Conservation (phyloP, 2,329 filamentous ascomycete genomes). For the Curvularia spicifera region DNA sequence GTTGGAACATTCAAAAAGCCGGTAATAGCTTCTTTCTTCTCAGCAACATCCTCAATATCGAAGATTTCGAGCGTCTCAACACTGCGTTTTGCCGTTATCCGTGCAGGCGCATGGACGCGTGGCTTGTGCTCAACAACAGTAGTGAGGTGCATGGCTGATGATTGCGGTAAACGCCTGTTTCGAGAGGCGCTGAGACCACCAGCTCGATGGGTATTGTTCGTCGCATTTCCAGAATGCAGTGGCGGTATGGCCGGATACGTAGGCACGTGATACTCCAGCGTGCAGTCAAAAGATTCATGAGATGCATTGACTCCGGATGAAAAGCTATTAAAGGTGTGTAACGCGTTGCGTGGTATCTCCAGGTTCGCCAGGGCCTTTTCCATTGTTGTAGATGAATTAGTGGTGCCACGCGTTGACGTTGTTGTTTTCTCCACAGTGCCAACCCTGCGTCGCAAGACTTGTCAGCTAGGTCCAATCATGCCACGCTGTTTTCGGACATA, state of each 20-base stretch:
- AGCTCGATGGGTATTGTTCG: not conserved
- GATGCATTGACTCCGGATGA: not conserved
- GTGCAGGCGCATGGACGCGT: constrained; percentile 1
- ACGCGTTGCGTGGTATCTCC: not conserved
- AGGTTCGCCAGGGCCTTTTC: not conserved
- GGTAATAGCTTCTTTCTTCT: not conserved
- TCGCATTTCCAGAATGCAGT: not conserved
- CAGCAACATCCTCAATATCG: not conserved
- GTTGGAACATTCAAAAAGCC: not conserved
- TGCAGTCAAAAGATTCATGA: not conserved
- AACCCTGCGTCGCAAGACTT: not conserved
- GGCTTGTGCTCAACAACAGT: constrained; percentile 1
- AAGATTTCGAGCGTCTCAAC: not conserved
- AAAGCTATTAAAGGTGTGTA: not conserved
- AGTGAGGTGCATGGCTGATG: constrained; percentile 4
- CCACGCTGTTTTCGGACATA: not conserved
- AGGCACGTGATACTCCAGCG: not conserved
- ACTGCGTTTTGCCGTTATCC: not conserved
- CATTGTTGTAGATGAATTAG: not conserved
- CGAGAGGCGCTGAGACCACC: constrained; percentile 2
- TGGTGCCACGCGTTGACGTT: not conserved
- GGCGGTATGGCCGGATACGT: constrained; percentile 3
- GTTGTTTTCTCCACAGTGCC: not conserved
- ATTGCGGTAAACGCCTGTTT: not conserved
- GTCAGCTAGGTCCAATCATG: constrained; percentile 1